Percentiles rank a stretch among this genome's conserved stretches.
Evolutionary conservation across 116 monocot genomes (phyloP).

Genomic region (Zostera marina): DNA sequence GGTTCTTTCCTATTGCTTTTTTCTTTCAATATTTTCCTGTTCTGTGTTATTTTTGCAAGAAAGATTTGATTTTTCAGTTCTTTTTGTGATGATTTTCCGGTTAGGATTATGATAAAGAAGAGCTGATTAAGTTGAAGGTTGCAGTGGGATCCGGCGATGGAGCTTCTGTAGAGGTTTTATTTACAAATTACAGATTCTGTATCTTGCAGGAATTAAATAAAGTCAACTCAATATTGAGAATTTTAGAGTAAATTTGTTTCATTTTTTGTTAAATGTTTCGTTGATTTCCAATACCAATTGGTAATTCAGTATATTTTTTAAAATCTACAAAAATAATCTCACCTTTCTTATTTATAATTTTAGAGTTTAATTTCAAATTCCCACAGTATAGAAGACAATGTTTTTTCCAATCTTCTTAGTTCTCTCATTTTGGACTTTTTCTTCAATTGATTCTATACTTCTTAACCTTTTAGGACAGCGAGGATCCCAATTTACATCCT

Average conservation of each 20-base stretch:
- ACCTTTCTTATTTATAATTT: no score
- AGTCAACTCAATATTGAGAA: no score
- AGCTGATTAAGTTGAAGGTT: constrained; percentile 32
- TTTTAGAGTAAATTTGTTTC: background rate
- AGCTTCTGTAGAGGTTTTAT: constrained; percentile 2
- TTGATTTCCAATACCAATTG: background rate
- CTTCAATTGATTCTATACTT: background rate
- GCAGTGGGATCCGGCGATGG: constrained; percentile 3
- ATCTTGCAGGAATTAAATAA: background rate
- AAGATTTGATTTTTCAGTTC: constrained; percentile 1
- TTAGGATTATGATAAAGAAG: constrained; percentile 43
- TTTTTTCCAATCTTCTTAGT: background rate
- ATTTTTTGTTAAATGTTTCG: background rate
- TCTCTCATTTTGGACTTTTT: background rate
- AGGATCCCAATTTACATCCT: background rate
- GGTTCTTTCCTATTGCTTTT: constrained; percentile 10
- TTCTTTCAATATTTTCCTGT: background rate
- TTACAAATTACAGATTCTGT: no score
- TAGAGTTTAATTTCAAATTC: no score
- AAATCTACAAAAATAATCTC: no score
- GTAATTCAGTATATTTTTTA: background rate
- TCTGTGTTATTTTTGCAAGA: background rate
- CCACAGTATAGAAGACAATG: background rate
- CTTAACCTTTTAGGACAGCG: background rate
- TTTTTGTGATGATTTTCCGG: constrained; percentile 3